phyloP scores from a whole-genome alignment of 2,329 filamentous ascomycete species.

The Onygenales sp. region DNA sequence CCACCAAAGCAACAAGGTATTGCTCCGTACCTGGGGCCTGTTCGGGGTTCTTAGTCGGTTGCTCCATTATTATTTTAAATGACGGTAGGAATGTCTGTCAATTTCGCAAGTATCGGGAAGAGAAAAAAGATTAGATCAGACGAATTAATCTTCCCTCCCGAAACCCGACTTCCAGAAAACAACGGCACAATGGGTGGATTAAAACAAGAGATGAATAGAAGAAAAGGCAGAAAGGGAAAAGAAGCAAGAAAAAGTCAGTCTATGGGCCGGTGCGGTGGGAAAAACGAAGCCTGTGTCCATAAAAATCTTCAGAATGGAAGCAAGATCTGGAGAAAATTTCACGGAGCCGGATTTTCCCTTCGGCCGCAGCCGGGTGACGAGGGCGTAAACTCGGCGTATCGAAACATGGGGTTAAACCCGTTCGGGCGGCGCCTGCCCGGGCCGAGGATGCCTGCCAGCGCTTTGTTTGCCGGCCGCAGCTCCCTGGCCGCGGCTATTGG shows the following conservation, averaged over 20 bases:
- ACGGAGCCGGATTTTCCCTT: conserved; percentile 29
- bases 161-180: conserved; percentile 4
- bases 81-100: neutral
- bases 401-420: conserved; percentile 6
- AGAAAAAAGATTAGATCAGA: conserved; percentile 8
- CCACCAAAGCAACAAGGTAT: neutral
- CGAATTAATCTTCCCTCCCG: neutral
- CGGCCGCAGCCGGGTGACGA: conserved; percentile 23
- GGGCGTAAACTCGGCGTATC: conserved; percentile 6
- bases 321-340: conserved; percentile 31
- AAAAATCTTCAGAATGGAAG: conserved; percentile 13
- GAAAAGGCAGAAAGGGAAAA: conserved; percentile 11
- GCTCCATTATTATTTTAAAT: conserved; percentile 22
- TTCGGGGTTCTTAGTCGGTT: conserved; percentile 30
- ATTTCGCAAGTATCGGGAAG: conserved; percentile 4
- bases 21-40: conserved; percentile 29
- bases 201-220: conserved; percentile 10
- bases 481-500: too few relatives aligned
- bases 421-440: neutral
- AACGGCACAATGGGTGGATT: conserved; percentile 4
- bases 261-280: conserved; percentile 22
- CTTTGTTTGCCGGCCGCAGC: neutral
- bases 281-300: conserved; percentile 17
- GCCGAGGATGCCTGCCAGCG: neutral
- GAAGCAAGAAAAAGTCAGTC: conserved; percentile 20